These are phyloP conservation scores for Naganishia antarctica DNA, from an alignment of 768 basidiomycete species.

Conservation along the genomic window DNA sequence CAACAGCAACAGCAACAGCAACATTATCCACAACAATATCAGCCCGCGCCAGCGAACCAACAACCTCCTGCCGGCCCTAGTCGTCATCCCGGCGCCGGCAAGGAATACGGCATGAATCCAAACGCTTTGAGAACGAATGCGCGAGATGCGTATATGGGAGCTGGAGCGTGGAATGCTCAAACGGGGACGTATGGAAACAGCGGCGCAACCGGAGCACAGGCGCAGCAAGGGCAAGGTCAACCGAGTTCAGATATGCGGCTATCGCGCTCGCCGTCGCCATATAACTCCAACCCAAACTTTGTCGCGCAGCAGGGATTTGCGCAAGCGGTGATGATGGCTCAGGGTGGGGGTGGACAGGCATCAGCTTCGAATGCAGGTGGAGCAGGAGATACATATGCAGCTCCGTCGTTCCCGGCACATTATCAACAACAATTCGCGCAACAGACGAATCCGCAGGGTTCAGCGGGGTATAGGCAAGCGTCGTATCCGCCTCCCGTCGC, in stretches of 20 bases:
- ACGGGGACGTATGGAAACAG: conserved; percentile 23
- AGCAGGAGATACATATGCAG: background rate
- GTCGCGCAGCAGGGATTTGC: conserved; percentile 11
- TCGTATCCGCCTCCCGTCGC: conserved; percentile 15
- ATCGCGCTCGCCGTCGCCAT: conserved; percentile 12
- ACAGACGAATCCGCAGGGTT: background rate
- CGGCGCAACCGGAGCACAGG: background rate
- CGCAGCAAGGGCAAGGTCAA: background rate
- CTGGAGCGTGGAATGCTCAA: conserved; percentile 20
- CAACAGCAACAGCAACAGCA: conserved; percentile 29
- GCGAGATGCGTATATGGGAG: conserved; percentile 25
- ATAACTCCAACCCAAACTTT: conserved; percentile 13
- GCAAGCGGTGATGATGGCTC: conserved; percentile 20
- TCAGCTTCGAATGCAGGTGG: background rate
- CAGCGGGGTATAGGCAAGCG: background rate
- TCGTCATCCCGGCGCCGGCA: conserved; percentile 3
- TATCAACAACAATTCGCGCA: conserved; percentile 16
- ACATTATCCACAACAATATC: too few species aligned
- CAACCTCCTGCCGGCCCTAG: conserved; percentile 21
- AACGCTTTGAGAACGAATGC: conserved; percentile 10
- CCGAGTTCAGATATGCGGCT: conserved; percentile 1
- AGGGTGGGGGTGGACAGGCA: background rate
- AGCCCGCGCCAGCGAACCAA: conserved; percentile 21
- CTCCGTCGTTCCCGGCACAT: conserved; percentile 11
- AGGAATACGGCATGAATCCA: conserved; percentile 1